Evolutionary conservation across 2,329 filamentous ascomycete genomes (phyloP), one percentile per base, ranked within the genome.

Genomic region (Tolypocladium nubicola): DNA sequence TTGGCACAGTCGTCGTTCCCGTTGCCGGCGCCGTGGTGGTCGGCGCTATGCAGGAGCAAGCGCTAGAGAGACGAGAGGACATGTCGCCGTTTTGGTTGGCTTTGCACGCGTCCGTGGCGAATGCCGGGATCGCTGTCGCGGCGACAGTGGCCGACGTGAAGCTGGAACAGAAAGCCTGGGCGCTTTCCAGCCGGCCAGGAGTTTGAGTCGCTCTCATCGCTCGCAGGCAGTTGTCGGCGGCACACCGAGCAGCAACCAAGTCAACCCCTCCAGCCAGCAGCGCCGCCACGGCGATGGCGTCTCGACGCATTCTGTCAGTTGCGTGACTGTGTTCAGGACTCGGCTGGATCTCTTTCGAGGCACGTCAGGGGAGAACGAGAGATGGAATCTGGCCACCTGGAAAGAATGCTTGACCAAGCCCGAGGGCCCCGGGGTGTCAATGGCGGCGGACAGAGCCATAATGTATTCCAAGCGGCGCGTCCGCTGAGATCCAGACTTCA

Each of bases 161-260:
- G 38, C 57, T 57, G 40, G 60, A 63, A 62, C 71, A 73, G 61
- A 73, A 73, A 1, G 65, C 61, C 60, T 64, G 65, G 14, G 69
- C 69, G 55, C 64, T 64, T 57, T 66, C 60, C 9, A 73, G 61
- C 23, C 68, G 69, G 56, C 67, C 69, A 13, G 68, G 66, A 26
- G 62, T 66, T 55, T 67, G 66, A 14, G 64, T 70, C 43, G 71
- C 67, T 41, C 68, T 63, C 59, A 73, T 58, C n/a, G 71, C 70
- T 23, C 70, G 68, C 30, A 73, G 67, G 63, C 72, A 74, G 61
- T 72, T 70, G 63, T 74, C 71, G 53, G 69, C 68, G 57, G 62
- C 61, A 64, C 70, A 71, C 26, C 59, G 56, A 45, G 61, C 58
- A 53, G 56, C 43, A 35, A 53, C 57, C 16, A 49, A 35, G 38